Base-by-base conservation (phyloP, 2,329 filamentous ascomycete species). In the Trichoderma lentiforme region DNA sequence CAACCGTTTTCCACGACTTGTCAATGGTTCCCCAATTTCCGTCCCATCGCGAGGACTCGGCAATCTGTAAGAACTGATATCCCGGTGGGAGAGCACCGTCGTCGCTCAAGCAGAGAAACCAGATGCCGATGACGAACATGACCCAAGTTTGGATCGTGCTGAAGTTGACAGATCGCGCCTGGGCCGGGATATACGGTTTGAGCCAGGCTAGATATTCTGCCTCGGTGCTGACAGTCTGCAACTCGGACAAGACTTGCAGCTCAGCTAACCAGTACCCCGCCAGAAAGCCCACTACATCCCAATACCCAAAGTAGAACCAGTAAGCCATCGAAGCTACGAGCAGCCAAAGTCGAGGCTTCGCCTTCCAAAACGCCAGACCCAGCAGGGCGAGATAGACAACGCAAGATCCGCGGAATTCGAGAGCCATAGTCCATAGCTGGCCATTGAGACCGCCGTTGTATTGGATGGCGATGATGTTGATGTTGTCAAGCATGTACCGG, bases 381-480 rank as follows among this genome's bases (percentile, higher is more conserved):
- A 69, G 7, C 4, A 69, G 26, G 28, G 32, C 6, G 36, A 69
- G 36, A 61, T 69, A 69, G 3, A 69, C n/a, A 3, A 69, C 66
- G 36, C 66, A 69, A 32, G 66, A 69, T 2, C 66, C 66, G 8
- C 66, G 66, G n/a, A 69, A 69, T 14, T 69, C 66, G 36, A 69
- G 66, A 14, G 66, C 66, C 66, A 69, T 69, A 18, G 66, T 69
- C 66, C 66, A 69, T 8, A 69, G 66, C 66, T 69, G 66, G 66
- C 66, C 66, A 14, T 69, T 69, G 1, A 69, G 66, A 51, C 66
- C 66, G 2, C 53, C 36, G 4, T 69, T 69, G 36, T 69, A 69
- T 47, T 69, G 66, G 66, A 69, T 69, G 36, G 56, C 56, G 12
- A 69, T n/a, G n/a, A 69, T 60, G 36, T 69, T 69, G 66, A 69